Evolutionary conservation across 768 basidiomycete species (phyloP), one percentile per base, ranked within the genome.

Genomic region (Porphyrellus cyaneotinctus): DNA sequence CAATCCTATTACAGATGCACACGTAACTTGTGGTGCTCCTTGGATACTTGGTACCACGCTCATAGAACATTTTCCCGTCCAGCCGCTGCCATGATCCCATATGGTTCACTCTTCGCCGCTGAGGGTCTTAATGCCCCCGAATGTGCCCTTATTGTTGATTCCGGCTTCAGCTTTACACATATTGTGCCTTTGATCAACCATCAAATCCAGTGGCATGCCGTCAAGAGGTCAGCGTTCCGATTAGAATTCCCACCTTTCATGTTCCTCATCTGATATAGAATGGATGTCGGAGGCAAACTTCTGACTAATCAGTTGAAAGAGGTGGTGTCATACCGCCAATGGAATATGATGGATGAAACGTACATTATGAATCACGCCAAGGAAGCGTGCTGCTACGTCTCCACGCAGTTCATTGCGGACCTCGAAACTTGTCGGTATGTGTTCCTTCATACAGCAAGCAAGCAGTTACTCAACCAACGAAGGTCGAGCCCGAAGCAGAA

Each of bases 291-390:
- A 47, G 95, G 95, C 43, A 97, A 98, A 72, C 78, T 98, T 11
- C 70, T 98, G 52, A 97, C 95, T 23, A 97, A 98, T 70, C 90
- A 95, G 47, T 79, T 98, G 22, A 97, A 97, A 65, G 91, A 95
- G 64, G 78, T 95, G 41, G 82, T 95, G 6, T 95, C 93, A 13
- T 97, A 89, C 68, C 85, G 95, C 39, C 95, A 97, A 65, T 97
- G 91, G 90, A 91, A 97, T 69, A 92, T 97, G 90, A 94, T 95
- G 85, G 93, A 97, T 63, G 88, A 97, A 68, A 95, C 92, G 3
- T 83, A 87, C 68, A 88, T 97, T 65, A 86, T 97, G 76, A 94
- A 95, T 72, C 81, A 88, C 62, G 87, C 92, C 62, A 94, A 95
- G 69, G 93, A 97, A 69, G 70, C 81, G 15, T 94, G 91, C 66